Evolutionary conservation across 306 rosid species (phyloP).

Genomic region (Citrullus amarus): DNA sequence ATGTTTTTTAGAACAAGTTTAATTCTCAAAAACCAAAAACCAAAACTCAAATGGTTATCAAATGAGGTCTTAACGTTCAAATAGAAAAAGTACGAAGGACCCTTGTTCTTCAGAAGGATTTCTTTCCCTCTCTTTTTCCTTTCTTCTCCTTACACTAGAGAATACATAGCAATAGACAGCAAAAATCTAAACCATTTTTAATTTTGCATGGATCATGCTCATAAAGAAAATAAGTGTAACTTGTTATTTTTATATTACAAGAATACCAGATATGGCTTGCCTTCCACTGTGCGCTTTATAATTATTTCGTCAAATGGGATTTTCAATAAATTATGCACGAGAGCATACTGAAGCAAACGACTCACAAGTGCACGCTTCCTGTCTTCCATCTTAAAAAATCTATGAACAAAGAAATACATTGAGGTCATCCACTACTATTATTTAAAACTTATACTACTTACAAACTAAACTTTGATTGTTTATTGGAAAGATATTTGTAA

Average conservation of each 20-base stretch:
- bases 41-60: too few relatives aligned
- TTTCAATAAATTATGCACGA: conserved; percentile 32
- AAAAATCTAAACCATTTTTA: too few relatives aligned
- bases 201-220: neutral
- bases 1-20: too few relatives aligned
- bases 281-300: conserved; percentile 58
- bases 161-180: too few relatives aligned
- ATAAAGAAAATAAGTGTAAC: neutral
- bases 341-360: conserved; percentile 70
- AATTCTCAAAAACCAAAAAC: neutral
- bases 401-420: conserved; percentile 17
- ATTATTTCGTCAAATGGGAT: conserved; percentile 38
- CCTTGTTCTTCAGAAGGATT: neutral
- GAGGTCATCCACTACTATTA: conserved; percentile 6
- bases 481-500: neutral
- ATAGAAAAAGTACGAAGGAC: neutral
- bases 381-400: conserved; percentile 57
- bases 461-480: neutral
- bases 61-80: too few relatives aligned
- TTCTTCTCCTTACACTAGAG: too few relatives aligned
- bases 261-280: conserved; percentile 72
- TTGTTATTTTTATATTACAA: neutral
- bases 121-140: neutral
- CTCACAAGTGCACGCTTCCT: conserved; percentile 68
- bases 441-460: neutral